Evolutionary conservation across 331 rosid genomes (phyloP), one percentile per base, ranked within the genome.

Genomic region (Telfairia occidentalis): DNA sequence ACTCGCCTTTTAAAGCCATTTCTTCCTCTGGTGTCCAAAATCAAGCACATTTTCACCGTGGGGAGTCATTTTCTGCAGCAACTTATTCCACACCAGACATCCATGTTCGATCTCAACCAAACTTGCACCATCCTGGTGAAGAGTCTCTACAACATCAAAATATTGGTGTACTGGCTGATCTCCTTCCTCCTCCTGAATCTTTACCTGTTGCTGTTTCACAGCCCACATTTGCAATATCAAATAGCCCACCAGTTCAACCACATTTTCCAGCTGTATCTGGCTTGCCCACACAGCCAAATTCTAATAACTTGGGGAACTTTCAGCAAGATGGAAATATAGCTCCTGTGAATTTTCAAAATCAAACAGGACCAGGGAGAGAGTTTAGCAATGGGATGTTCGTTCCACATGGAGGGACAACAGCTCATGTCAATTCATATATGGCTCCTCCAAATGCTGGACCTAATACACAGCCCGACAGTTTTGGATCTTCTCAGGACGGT

Each of bases 91-190:
- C 85, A 40, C 32, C 91, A 53, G 77, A 54, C 55, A 12, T 87
- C 37, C 78, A 75, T 35, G 59, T 73, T 74, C 96, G 85, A 71
- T 83, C 89, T 74, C 82, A 94, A 38, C 29, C 83, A 42, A 82
- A 76, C 84, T 86, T 78, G 49, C 88, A 79, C 80, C 54, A 23
- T 35, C 73, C 92, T 83, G 92, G 81, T 65, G 96, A 89, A 73
- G 75, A 75, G 54, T 82, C 92, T 24, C 70, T 86, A 75, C 59
- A 82, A 43, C 85, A 79, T 61, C 85, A 76, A 80, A 88, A 85
- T 81, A 84, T 83, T 42, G 99, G 90, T 81, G 87, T 92, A 69
- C 86, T 95, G 28, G 97, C 97, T 0, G 97, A 90, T 85, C 92
- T 95, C 75, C 97, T 95, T 70, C 97, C 90, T 71, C 66, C 49